Percentiles rank a stretch among this genome's conserved stretches.
These are phyloP conservation scores for Yamadazyma takamatsuzukensis DNA, from an alignment of 805 yeast species.

Conservation along the genomic window DNA sequence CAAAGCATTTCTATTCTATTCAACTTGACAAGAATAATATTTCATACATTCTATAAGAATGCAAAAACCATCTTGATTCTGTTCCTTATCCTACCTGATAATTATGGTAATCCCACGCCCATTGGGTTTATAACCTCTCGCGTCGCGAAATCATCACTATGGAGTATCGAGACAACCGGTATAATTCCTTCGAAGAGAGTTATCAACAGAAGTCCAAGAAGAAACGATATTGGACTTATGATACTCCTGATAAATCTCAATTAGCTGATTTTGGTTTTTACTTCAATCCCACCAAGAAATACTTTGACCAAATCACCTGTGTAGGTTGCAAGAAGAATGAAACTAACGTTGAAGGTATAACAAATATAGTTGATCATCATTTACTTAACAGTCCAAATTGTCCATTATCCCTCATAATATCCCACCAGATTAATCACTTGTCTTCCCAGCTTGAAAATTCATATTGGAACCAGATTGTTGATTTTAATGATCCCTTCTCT, in stretches of 20 bases:
- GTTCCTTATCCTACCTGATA: too few species aligned
- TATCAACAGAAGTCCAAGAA: conserved; percentile 11
- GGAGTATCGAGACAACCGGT: conserved; percentile 20
- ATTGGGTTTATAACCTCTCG: too few species aligned
- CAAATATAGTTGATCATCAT: conserved; percentile 17
- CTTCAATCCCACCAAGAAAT: conserved; percentile 48
- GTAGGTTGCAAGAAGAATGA: conserved; percentile 47
- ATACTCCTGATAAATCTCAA: conserved; percentile 12
- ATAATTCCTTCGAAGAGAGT: conserved; percentile 17
- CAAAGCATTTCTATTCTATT: too few species aligned
- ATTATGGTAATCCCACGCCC: too few species aligned
- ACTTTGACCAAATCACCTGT: conserved; percentile 54
- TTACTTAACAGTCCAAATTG: conserved; percentile 17
- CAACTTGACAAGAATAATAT: too few species aligned
- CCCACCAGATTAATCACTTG: conserved; percentile 11
- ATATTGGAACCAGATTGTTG: conserved; percentile 16
- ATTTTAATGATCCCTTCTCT: conserved; percentile 32
- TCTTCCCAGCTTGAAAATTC: conserved; percentile 2
- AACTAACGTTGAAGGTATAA: conserved; percentile 16
- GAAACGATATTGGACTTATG: conserved; percentile 19
- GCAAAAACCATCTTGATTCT: too few species aligned
- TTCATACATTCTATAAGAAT: too few species aligned
- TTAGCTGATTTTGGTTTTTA: conserved; percentile 60
- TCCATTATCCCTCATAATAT: conserved; percentile 14
- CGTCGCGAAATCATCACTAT: too few species aligned